Conservation (phyloP, 768 basidiomycete species). For the Kockovaella imperatae region DNA sequence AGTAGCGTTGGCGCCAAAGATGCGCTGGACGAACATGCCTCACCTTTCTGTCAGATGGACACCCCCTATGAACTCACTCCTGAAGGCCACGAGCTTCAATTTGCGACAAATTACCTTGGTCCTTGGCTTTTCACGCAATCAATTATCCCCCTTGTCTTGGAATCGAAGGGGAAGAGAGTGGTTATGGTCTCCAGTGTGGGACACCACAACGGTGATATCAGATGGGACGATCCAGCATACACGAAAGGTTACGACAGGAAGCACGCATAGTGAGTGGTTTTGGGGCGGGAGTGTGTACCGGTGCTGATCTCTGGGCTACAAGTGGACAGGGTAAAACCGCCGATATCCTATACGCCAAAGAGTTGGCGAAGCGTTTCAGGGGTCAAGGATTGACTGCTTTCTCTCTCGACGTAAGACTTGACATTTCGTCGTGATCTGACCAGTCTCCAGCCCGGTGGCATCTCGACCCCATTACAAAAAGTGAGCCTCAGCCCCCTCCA, state of each 20-base stretch:
- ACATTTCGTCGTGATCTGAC: neutral
- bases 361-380: neutral
- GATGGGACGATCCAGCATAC: neutral
- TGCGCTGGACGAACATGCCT: too few species aligned
- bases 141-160: neutral
- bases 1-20: neutral
- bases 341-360: neutral
- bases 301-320: neutral
- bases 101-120: conserved; percentile 8
- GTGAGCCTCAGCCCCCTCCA: neutral
- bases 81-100: conserved; percentile 7
- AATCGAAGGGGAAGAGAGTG: neutral
- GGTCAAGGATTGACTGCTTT: neutral
- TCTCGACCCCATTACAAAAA: neutral
- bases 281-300: neutral
- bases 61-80: conserved; percentile 6
- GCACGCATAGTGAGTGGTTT: conserved; percentile 1
- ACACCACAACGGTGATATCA: neutral
- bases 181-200: neutral
- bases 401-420: neutral
- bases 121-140: neutral
- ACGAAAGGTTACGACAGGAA: neutral
- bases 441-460: neutral
- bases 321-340: conserved; percentile 3
- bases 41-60: conserved; percentile 3